Base-by-base conservation (phyloP, 2,329 filamentous ascomycete species). In the Exophiala sideris region DNA sequence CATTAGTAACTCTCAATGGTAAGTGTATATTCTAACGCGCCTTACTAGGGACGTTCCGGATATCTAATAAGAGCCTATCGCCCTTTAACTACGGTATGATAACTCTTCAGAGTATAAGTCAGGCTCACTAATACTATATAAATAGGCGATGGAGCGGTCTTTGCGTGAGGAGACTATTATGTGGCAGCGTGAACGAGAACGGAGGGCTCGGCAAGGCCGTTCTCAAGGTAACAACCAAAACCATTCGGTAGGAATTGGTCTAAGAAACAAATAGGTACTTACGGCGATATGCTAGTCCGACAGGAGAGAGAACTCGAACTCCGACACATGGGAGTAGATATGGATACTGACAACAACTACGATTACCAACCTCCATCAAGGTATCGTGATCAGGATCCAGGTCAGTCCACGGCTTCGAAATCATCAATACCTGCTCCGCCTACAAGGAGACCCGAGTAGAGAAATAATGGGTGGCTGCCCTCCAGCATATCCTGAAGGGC, bases 31-130 rank as follows among this genome's bases (percentile, higher is more conserved):
- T 42, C 57, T 60, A 47, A 60, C 54, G 21, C 3, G 14, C 48
- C 70, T 53, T 76, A 80, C 62, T 80, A 87, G 73, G 75, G 81
- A 61, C 83, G 84, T 59, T 79, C 83, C 66, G 87, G 87, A 63
- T 91, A 87, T 74, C 88, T 83, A 71, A 88, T 91, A 69, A 89
- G 84, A 45, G 87, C 86, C 58, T 91, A 91, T 72, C 82, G 87
- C 60, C 89, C 89, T 68, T 73, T 91, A 67, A 91, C 87, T 64
- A 85, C 85, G 66, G 87, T 90, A 79, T 75, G 85, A 67, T 45
- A 20, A 11, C 49, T 29, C 42, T 42, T 29, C 14, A 21, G 21
- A 4, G 6, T 24, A 24, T 10, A 7, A 20, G 14, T 10, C 18
- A 21, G 21, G 34, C n/a, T n/a, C 40, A 39, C 52, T 57, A 41